Evolutionary conservation across 495 filamentous ascomycete species (phyloP).

Genomic region (Terfezia boudieri): DNA sequence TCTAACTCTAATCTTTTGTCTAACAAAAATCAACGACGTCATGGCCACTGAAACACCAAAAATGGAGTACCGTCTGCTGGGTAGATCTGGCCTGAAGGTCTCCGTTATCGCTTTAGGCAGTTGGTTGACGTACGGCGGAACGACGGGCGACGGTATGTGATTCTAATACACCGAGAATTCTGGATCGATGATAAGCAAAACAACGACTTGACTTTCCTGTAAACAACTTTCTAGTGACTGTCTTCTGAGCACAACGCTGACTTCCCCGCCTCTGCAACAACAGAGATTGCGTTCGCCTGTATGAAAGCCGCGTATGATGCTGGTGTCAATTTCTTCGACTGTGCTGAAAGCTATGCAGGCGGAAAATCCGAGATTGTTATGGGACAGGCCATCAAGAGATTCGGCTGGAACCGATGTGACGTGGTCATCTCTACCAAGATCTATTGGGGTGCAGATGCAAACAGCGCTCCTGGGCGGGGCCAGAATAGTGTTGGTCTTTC

Average conservation of each 20-base stretch:
- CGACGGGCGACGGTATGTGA: constrained; percentile 40
- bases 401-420: constrained; percentile 56
- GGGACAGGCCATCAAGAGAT: constrained; percentile 36
- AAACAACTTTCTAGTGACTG: too few species aligned
- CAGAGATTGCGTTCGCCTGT: constrained; percentile 41
- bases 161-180: background rate
- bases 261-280: too few species aligned
- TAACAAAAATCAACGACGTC: background rate
- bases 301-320: constrained; percentile 56
- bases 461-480: constrained; percentile 15
- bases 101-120: constrained; percentile 52
- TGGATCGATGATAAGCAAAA: too few species aligned
- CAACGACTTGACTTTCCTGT: too few species aligned
- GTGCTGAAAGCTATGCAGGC: constrained; percentile 30
- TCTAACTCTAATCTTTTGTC: too few species aligned
- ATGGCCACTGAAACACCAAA: constrained; percentile 21
- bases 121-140: constrained; percentile 59
- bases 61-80: constrained; percentile 58
- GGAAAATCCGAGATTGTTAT: constrained; percentile 35
- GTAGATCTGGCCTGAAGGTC: constrained; percentile 51
- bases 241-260: too few species aligned
- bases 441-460: constrained; percentile 54
- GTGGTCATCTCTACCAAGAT: constrained; percentile 76
- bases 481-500: constrained; percentile 36
- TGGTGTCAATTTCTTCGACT: constrained; percentile 45